Evolutionary conservation across 2,329 filamentous ascomycete species (phyloP).

Genomic region (Penicillium sp.): DNA sequence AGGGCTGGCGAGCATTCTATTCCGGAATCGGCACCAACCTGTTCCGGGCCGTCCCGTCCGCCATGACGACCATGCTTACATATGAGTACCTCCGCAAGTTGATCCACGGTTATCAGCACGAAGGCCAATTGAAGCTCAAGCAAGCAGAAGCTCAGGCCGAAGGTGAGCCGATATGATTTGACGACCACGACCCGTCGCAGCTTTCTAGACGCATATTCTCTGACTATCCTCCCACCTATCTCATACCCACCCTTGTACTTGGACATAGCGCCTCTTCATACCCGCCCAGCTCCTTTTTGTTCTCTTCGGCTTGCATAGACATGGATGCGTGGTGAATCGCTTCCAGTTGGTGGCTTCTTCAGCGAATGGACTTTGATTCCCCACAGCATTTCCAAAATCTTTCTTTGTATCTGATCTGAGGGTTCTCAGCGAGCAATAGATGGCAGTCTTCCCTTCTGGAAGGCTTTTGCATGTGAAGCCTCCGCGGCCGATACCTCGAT

Average conservation of each 20-base stretch:
- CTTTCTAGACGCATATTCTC: constrained; percentile 1
- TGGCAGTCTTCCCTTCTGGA: constrained; percentile 12
- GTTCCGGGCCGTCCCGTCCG: constrained; percentile 91
- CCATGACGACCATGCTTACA: constrained; percentile 95
- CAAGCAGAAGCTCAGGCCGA: constrained; percentile 22
- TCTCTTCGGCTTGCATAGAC: constrained; percentile 23
- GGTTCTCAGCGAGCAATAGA: constrained; percentile 20
- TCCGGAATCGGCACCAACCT: constrained; percentile 97
- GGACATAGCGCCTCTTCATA: background rate
- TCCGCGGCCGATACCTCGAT: constrained; percentile 15
- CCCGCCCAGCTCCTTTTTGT: constrained; percentile 4
- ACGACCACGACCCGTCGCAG: constrained; percentile 15
- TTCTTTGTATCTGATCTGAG: constrained; percentile 2
- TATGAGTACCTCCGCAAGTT: constrained; percentile 75
- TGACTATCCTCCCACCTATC: background rate
- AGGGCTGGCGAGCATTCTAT: constrained; percentile 96
- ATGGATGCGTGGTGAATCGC: constrained; percentile 8
- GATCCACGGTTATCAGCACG: constrained; percentile 56
- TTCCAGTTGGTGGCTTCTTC: constrained; percentile 18
- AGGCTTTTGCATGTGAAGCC: constrained; percentile 23
- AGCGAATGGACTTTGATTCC: constrained; percentile 16
- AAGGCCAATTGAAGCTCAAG: constrained; percentile 44
- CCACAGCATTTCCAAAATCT: constrained; percentile 18
- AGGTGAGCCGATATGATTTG: constrained; percentile 23
- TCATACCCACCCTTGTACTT: constrained; percentile 1